phyloP scores from a whole-genome alignment of 2,329 filamentous ascomycete genomes.

The Penicillium decumbens region DNA sequence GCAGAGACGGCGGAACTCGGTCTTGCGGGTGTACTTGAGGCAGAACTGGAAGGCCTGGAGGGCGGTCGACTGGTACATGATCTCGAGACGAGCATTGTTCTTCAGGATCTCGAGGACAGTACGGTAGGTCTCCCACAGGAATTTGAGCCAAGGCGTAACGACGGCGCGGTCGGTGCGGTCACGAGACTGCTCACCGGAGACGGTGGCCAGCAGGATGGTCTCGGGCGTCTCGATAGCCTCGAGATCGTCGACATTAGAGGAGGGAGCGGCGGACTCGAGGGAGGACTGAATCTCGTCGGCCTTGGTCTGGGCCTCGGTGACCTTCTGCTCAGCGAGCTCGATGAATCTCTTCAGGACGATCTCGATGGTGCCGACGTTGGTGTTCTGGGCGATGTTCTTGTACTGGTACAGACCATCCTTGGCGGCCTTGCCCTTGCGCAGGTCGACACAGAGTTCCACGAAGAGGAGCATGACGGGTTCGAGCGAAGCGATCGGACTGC shows the following conservation, averaged over 20 bases:
- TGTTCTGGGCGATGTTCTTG: slow-evolving; percentile 99
- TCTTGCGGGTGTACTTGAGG: slow-evolving; percentile 96
- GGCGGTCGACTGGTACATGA: slow-evolving; percentile 97
- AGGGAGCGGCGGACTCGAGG: slow-evolving; percentile 68
- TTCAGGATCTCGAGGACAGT: slow-evolving; percentile 97
- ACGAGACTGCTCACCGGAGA: slow-evolving; percentile 94
- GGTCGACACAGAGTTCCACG: slow-evolving; percentile 92
- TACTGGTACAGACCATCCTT: slow-evolving; percentile 99
- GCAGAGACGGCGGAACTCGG: slow-evolving; percentile 96
- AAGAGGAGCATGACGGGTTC: slow-evolving; percentile 98
- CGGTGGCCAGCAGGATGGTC: slow-evolving; percentile 94
- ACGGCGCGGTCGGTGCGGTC: slow-evolving; percentile 97
- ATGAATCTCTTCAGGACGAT: slow-evolving; percentile 97
- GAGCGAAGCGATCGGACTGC: slow-evolving; percentile 90
- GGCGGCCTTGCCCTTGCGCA: slow-evolving; percentile 95
- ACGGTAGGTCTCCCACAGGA: slow-evolving; percentile 98
- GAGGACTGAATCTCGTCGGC: slow-evolving; percentile 90
- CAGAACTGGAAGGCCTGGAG: slow-evolving; percentile 99
- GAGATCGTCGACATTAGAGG: slow-evolving; percentile 82
- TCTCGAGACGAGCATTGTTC: slow-evolving; percentile 96
- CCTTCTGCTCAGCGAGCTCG: slow-evolving; percentile 91
- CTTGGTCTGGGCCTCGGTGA: slow-evolving; percentile 90
- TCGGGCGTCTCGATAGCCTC: slow-evolving; percentile 97
- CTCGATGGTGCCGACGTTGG: slow-evolving; percentile 97
- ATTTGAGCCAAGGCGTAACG: slow-evolving; percentile 98